Conservation (phyloP, 495 filamentous ascomycete genomes). For the Sporormia fimetaria region DNA sequence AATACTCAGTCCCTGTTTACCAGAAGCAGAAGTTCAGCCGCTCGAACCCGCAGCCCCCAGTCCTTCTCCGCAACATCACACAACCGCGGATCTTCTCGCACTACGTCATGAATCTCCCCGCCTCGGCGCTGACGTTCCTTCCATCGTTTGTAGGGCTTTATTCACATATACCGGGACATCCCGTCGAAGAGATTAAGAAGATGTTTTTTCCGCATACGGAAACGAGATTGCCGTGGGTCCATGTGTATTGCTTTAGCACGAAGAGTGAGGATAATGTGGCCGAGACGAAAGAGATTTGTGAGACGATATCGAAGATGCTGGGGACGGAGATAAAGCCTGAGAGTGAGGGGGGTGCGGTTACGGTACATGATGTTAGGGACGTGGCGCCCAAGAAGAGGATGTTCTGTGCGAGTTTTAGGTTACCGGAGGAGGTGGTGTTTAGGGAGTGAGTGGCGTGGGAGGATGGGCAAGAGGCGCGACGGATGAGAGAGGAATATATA, state of each 20-base stretch:
- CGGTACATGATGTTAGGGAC: conserved; percentile 71
- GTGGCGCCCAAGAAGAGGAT: conserved; percentile 91
- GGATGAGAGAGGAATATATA: not conserved
- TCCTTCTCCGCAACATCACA: conserved; percentile 13
- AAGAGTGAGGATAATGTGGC: conserved; percentile 59
- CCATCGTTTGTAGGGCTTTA: conserved; percentile 79
- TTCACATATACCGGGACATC: conserved; percentile 10
- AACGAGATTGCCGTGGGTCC: conserved; percentile 61
- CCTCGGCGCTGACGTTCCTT: conserved; percentile 73
- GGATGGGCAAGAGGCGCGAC: not conserved
- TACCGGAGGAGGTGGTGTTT: conserved; percentile 78
- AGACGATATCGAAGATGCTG: conserved; percentile 52
- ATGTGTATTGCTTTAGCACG: conserved; percentile 80
- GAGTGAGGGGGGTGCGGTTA: too few relatives aligned
- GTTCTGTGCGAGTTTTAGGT: conserved; percentile 86
- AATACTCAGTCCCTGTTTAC: conserved; percentile 22
- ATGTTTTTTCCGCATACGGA: conserved; percentile 52
- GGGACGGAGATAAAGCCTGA: conserved; percentile 49
- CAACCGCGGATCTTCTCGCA: conserved; percentile 64
- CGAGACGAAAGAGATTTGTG: conserved; percentile 53
- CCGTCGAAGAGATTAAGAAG: conserved; percentile 40
- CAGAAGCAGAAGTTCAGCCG: conserved; percentile 10
- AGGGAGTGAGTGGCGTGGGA: conserved; percentile 16
- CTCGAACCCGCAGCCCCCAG: conserved; percentile 17
- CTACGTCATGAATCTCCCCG: conserved; percentile 96